Evolutionary conservation across 75 land plant species (phyloP).

Genomic region (Gnetum montanum): DNA sequence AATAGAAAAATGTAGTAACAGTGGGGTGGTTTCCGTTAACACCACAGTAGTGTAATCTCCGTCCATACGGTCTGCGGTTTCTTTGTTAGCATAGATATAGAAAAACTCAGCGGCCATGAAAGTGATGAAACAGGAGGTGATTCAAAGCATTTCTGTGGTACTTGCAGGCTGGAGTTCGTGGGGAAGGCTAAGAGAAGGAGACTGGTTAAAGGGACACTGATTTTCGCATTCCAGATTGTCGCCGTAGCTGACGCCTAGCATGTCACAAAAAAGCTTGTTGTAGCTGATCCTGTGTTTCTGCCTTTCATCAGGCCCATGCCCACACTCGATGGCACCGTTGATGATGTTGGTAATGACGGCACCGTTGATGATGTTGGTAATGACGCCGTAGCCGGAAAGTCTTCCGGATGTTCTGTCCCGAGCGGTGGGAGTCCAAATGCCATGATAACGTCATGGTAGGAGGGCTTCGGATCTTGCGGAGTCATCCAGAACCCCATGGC

Average conservation of each 20-base stretch:
- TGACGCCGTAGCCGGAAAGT: conserved; percentile 50
- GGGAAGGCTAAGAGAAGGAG: no score
- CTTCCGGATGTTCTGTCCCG: conserved; percentile 28
- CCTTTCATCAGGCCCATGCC: conserved; percentile 16
- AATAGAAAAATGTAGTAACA: no score
- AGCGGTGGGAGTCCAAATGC: conserved; percentile 40
- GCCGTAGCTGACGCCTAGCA: conserved; percentile 31
- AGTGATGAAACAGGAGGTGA: no score
- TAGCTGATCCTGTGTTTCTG: conserved; percentile 33
- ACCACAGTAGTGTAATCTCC: no score
- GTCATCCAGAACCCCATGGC: no score
- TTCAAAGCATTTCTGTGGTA: no score
- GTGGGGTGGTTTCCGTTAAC: no score
- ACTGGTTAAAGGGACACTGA: conserved; percentile 22
- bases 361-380: conserved; percentile 66
- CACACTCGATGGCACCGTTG: conserved; percentile 63
- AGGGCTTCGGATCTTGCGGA: no score
- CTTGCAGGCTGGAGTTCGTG: background rate
- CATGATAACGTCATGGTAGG: no score
- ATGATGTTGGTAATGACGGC: conserved; percentile 56
- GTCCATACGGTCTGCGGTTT: background rate
- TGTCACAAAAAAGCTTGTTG: conserved; percentile 39
- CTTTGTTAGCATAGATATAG: no score
- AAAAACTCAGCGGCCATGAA: no score
- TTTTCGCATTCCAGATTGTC: conserved; percentile 30